Evolutionary conservation across 1,139 yeast genomes (phyloP).

Genomic region (Saccharomyces pastorianus): DNA sequence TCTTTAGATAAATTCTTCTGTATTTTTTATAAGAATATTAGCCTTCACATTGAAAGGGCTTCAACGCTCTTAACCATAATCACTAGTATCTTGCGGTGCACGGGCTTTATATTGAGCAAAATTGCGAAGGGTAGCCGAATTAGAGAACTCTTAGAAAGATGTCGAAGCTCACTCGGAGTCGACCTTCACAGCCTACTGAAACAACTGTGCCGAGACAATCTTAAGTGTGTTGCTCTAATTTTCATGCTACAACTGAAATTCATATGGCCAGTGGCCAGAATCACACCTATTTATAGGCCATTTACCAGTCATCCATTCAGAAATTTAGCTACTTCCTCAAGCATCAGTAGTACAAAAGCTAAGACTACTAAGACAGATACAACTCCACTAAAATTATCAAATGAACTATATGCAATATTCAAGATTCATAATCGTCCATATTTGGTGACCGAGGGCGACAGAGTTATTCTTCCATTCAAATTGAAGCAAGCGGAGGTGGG

Average conservation of each 20-base stretch:
- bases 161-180: too few species aligned
- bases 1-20: neutral
- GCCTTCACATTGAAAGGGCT: neutral
- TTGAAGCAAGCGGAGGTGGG: slow-evolving; percentile 74
- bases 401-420: slow-evolving; percentile 69
- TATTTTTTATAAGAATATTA: neutral
- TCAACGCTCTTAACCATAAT: neutral
- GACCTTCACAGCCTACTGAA: neutral
- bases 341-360: neutral
- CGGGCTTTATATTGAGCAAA: neutral
- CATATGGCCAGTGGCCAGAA: neutral
- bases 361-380: slow-evolving; percentile 31
- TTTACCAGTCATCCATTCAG: neutral
- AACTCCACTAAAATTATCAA: slow-evolving; percentile 57
- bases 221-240: neutral
- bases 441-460: slow-evolving; percentile 86
- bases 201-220: neutral
- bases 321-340: neutral
- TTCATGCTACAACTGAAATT: neutral
- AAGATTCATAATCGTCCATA: slow-evolving; percentile 79
- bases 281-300: neutral
- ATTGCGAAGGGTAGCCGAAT: neutral
- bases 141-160: neutral
- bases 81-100: neutral
- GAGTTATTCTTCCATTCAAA: slow-evolving; percentile 66